Conservation (phyloP, 1,284 basidiomycete genomes). For the Fistulinella cinereoalba region DNA sequence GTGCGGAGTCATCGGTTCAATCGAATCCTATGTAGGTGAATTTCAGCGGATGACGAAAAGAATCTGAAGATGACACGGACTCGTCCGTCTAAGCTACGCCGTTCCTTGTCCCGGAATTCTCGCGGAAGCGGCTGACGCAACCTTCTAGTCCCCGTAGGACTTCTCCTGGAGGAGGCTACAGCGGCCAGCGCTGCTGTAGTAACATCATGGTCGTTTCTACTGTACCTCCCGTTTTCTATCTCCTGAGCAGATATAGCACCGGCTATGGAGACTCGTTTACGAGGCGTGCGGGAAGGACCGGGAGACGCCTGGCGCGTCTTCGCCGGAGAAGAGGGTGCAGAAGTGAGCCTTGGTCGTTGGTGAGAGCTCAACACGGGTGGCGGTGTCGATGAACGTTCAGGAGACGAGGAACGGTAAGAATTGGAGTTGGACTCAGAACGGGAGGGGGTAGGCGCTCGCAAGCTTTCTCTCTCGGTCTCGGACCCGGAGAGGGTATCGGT, state of each 20-base stretch:
- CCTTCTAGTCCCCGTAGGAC: slow-evolving; percentile 42
- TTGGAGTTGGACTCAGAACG: slow-evolving; percentile 33
- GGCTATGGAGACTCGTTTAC: slow-evolving; percentile 44
- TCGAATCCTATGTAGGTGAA: slow-evolving; percentile 14
- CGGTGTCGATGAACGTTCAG: slow-evolving; percentile 42
- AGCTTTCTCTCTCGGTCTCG: slow-evolving; percentile 70
- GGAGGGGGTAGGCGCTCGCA: slow-evolving; percentile 34
- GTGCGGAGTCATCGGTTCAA: slow-evolving; percentile 28
- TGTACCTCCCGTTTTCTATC: slow-evolving; percentile 26
- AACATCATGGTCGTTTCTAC: slow-evolving; percentile 37
- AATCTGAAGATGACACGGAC: slow-evolving; percentile 32
- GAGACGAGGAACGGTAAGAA: slow-evolving; percentile 39
- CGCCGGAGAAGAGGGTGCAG: slow-evolving; percentile 54
- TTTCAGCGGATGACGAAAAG: slow-evolving; percentile 6
- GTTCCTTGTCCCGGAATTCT: slow-evolving; percentile 51
- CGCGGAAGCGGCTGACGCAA: slow-evolving; percentile 57
- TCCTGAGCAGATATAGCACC: slow-evolving; percentile 24
- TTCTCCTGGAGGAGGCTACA: slow-evolving; percentile 52
- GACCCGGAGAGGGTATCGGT: slow-evolving; percentile 59
- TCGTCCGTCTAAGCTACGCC: slow-evolving; percentile 41
- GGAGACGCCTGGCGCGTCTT: slow-evolving; percentile 42
- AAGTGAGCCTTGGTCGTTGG: slow-evolving; percentile 45
- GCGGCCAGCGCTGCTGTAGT: slow-evolving; percentile 59
- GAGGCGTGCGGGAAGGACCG: slow-evolving; percentile 40
- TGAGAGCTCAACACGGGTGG: slow-evolving; percentile 25